phyloP scores from a whole-genome alignment of 75 land plant species.

The Selaginella tamariscina region DNA sequence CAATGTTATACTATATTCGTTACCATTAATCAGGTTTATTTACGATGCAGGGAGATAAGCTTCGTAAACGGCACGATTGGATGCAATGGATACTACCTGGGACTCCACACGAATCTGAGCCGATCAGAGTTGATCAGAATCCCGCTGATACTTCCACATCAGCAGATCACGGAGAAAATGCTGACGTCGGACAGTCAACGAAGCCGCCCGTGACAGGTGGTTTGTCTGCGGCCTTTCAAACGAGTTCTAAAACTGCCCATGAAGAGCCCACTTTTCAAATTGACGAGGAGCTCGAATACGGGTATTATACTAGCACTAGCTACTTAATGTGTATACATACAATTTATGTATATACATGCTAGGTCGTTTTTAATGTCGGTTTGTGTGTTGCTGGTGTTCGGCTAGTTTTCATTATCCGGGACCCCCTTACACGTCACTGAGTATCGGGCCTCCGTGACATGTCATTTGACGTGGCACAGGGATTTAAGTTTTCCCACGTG shows the following conservation, averaged over 20 bases:
- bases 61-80: conserved; percentile 77
- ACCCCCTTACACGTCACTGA: too few relatives aligned
- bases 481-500: too few relatives aligned
- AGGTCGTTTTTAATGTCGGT: too few relatives aligned
- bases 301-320: neutral
- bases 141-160: neutral
- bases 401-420: too few relatives aligned
- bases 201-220: conserved; percentile 16
- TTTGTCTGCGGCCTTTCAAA: conserved; percentile 42
- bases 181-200: neutral
- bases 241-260: neutral
- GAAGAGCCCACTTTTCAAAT: conserved; percentile 38
- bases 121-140: conserved; percentile 12
- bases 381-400: too few relatives aligned
- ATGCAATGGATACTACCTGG: conserved; percentile 42
- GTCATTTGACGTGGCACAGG: too few relatives aligned
- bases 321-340: too few relatives aligned
- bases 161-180: neutral
- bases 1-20: too few relatives aligned
- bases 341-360: too few relatives aligned
- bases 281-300: conserved; percentile 78
- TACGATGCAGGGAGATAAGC: conserved; percentile 76
- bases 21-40: too few relatives aligned
- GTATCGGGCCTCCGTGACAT: too few relatives aligned
- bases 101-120: neutral